These are phyloP conservation scores for Lolium perenne DNA, from an alignment of 176 grass and related monocot species.

Conservation along the genomic window DNA sequence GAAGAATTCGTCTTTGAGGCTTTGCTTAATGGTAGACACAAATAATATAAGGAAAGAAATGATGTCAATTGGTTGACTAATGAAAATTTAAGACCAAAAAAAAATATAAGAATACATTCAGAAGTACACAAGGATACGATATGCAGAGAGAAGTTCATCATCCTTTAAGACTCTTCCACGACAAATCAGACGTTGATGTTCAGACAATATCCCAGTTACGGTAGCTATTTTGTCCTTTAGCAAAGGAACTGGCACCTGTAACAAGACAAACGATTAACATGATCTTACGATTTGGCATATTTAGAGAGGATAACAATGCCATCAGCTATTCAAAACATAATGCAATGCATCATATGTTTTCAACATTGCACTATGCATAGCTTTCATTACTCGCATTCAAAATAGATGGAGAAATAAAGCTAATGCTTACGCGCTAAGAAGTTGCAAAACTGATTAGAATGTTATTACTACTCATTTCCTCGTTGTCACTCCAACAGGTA, in stretches of 20 bases:
- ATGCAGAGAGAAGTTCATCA: conserved; percentile 92
- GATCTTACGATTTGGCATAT: background rate
- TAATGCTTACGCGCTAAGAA: background rate
- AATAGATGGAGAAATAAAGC: conserved; percentile 8
- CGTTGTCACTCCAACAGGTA: conserved; percentile 15
- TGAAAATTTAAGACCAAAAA: background rate
- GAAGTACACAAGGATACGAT: conserved; percentile 80
- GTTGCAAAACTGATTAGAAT: conserved; percentile 7
- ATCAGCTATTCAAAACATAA: conserved; percentile 31
- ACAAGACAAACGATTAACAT: conserved; percentile 25
- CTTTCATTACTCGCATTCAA: conserved; percentile 15
- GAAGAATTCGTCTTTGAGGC: conserved; percentile 4
- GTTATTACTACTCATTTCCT: background rate
- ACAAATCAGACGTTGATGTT: conserved; percentile 95
- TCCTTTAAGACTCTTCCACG: conserved; percentile 93
- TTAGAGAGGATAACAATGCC: conserved; percentile 30
- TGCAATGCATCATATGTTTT: background rate
- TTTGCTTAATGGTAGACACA: background rate
- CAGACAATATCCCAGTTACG: conserved; percentile 86
- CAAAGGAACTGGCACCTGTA: conserved; percentile 89
- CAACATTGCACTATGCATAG: background rate
- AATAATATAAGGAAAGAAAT: conserved; percentile 14
- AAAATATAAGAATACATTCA: background rate
- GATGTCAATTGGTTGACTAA: background rate
- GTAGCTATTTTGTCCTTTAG: conserved; percentile 96